Evolutionary conservation across 2,329 filamentous ascomycete species (phyloP), one percentile per base, ranked within the genome.

Genomic region (Ilyonectria destructans): DNA sequence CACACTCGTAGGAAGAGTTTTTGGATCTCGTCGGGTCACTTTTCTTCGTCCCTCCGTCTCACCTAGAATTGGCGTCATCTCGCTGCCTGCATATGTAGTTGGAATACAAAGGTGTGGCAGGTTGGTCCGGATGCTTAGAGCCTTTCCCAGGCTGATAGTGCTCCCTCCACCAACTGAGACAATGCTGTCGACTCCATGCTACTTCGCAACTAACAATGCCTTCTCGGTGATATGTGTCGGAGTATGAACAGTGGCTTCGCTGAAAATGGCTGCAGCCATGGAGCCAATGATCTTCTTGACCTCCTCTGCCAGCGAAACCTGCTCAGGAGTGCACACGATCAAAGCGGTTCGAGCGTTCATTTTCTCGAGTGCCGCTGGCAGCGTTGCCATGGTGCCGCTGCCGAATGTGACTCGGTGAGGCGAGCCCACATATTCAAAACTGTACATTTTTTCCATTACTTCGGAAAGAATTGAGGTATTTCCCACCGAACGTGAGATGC

Each of bases 11-110:
- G 90, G 90, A 33, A 91, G 45, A 62, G 91, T 90, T 76, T 85
- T 87, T 1, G 86, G 85, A 75, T 91, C 88, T 3, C 80, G 83
- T 26, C 84, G 81, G 6, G 89, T 91, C 65, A 85, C 87, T 80
- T 92, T 91, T 67, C 83, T 75, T 1, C 89, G 88, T 58, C 87
- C 84, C n/a, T 83, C 81, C 0, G 89, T 91, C 79, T 92, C 89
- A 2, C 90, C 90, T 13, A 92, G 79, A 58, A 91, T 90, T 0
- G 89, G 87, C 3, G 90, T 91, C 85, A 92, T 89, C 75, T 92
- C 90, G 69, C 87, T 89, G 9, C 88, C 88, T 6, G 88, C 85
- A 72, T 90, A 90, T 1, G 88, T 89, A 2, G 88, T 90, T 17
- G 88, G 87, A 59, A 90, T 86, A 23, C 58, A 65, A 62, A 89